Percentiles rank a stretch among this genome's conserved stretches.
These are phyloP conservation scores for Pulveroboletus sp. DNA, from an alignment of 1,284 basidiomycete genomes.

Conservation along the genomic window DNA sequence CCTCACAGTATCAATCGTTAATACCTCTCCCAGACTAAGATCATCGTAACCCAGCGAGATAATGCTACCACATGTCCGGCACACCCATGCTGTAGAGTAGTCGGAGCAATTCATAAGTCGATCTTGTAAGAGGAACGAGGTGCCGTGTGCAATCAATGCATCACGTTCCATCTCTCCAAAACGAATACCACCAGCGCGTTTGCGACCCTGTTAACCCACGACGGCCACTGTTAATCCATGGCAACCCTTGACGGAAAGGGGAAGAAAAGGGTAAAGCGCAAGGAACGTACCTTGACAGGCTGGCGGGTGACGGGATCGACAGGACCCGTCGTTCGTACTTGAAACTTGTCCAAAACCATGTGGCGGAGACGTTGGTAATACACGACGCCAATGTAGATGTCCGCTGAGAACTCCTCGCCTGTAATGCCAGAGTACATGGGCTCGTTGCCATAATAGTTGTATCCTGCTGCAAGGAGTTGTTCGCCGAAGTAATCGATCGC, in stretches of 20 bases:
- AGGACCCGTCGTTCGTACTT: slow-evolving; percentile 97
- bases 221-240: slow-evolving; percentile 5
- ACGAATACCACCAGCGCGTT: slow-evolving; percentile 97
- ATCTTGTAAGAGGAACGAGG: slow-evolving; percentile 97
- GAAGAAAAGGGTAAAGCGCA: background rate
- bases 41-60: slow-evolving; percentile 95
- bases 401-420: slow-evolving; percentile 96
- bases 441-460: slow-evolving; percentile 99
- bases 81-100: slow-evolving; percentile 98
- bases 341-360: slow-evolving; percentile 99
- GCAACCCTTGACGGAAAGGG: background rate
- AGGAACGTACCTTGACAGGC: slow-evolving; percentile 83
- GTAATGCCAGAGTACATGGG: slow-evolving; percentile 99
- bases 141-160: slow-evolving; percentile 97
- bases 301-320: slow-evolving; percentile 95
- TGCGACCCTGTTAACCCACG: slow-evolving; percentile 72
- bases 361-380: slow-evolving; percentile 99
- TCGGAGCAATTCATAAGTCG: slow-evolving; percentile 99
- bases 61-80: slow-evolving; percentile 92
- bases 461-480: slow-evolving; percentile 91
- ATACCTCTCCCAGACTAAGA: slow-evolving; percentile 67
- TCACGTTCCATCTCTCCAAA: slow-evolving; percentile 99
- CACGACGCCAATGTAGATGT: slow-evolving; percentile 98
- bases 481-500: slow-evolving; percentile 97
- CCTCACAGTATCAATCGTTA: slow-evolving; percentile 50